phyloP scores from a whole-genome alignment of 2,329 filamentous ascomycete genomes.

The Arthrobotrys conoides region DNA sequence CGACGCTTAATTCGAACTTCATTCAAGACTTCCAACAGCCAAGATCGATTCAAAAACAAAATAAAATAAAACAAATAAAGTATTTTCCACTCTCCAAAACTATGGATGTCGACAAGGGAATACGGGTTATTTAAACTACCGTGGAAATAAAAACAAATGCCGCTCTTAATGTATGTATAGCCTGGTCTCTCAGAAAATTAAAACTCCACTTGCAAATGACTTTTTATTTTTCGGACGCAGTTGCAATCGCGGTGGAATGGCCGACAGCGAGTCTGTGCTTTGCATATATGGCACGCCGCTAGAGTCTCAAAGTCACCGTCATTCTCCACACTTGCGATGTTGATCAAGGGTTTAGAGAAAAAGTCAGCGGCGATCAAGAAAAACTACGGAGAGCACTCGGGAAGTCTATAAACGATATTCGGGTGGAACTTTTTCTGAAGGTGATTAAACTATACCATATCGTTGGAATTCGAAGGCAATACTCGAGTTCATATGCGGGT shows the following conservation, averaged over 20 bases:
- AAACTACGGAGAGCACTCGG: neutral
- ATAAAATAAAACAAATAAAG: neutral
- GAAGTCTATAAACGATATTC: slow-evolving; percentile 26
- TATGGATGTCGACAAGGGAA: neutral
- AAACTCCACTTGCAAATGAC: slow-evolving; percentile 16
- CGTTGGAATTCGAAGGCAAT: no score
- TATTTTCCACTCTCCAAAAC: neutral
- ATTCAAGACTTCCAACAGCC: neutral
- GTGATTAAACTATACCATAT: neutral
- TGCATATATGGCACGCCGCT: slow-evolving; percentile 19
- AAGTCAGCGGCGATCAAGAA: neutral
- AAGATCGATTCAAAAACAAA: no score
- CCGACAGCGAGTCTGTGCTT: slow-evolving; percentile 25
- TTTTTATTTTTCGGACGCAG: slow-evolving; percentile 20
- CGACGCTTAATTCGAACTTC: neutral
- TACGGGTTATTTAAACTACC: slow-evolving; percentile 4
- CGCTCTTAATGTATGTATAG: no score
- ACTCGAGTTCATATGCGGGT: neutral
- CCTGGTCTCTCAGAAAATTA: no score
- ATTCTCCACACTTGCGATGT: slow-evolving; percentile 15
- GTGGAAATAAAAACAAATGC: no score
- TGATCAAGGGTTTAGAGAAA: slow-evolving; percentile 17
- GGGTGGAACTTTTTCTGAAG: neutral
- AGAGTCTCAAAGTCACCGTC: slow-evolving; percentile 14
- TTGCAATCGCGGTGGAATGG: slow-evolving; percentile 21